phyloP scores from a whole-genome alignment of 2,329 filamentous ascomycete genomes.

The Trichoderma simmonsii region DNA sequence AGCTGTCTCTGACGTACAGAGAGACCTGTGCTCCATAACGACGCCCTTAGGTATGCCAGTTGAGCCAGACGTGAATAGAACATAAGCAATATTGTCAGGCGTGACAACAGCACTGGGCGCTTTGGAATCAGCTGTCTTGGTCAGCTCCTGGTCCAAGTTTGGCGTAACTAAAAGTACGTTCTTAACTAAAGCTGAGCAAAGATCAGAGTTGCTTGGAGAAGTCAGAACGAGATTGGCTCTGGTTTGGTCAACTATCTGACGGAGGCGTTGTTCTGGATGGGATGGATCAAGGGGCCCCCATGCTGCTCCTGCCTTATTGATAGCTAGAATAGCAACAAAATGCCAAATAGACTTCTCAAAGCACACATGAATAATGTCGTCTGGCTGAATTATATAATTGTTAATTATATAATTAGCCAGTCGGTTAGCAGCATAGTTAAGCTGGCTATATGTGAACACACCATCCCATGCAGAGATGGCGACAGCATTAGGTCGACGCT shows the following conservation, averaged over 20 bases:
- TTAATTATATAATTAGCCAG: slow-evolving; percentile 2
- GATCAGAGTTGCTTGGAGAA: slow-evolving; percentile 15
- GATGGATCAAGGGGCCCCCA: slow-evolving; percentile 22
- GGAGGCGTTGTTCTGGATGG: slow-evolving; percentile 16
- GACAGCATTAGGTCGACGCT: not conserved
- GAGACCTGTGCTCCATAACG: not conserved
- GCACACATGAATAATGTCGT: slow-evolving; percentile 2
- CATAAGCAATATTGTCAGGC: not conserved
- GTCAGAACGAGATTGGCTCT: not conserved
- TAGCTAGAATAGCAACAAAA: slow-evolving; percentile 5
- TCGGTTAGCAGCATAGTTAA: slow-evolving; percentile 1
- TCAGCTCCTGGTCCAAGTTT: not conserved
- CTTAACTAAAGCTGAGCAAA: slow-evolving; percentile 22
- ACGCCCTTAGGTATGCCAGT: slow-evolving; percentile 10
- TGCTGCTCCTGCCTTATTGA: slow-evolving; percentile 22
- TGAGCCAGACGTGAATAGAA: slow-evolving; percentile 13
- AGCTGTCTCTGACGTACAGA: not conserved
- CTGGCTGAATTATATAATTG: not conserved
- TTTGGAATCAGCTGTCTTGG: not conserved
- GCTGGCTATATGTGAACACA: slow-evolving; percentile 7
- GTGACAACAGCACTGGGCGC: not conserved
- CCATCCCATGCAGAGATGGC: slow-evolving; percentile 18
- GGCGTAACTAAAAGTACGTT: slow-evolving; percentile 15
- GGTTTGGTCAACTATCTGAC: slow-evolving; percentile 13
- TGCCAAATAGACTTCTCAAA: slow-evolving; percentile 13